Base-by-base conservation (phyloP, 805 yeast species). In the Sugiyamaella qingdaonensis region DNA sequence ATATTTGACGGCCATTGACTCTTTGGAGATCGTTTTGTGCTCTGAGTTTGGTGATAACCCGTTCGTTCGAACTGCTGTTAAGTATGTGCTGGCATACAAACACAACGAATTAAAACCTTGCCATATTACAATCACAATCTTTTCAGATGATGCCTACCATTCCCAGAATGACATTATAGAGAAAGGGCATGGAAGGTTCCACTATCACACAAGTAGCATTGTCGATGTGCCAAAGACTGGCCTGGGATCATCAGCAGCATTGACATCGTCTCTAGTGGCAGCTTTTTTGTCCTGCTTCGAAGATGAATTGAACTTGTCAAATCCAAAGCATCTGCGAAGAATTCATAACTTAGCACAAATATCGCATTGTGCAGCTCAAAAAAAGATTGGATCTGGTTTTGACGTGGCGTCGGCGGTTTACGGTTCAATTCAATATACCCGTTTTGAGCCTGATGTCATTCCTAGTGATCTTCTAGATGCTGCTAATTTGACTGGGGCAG, bases 401-500 rank as follows among this genome's bases (percentile, higher is more conserved):
- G 99, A 94, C 66, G 95, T 94, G 41, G 98, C 96, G 0, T 85
- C 97, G 24, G 99, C 99, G 0, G 85, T 88, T 0, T 92, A 78
- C 68, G 99, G 99, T 1, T 86, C 96, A 0, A 85, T 91, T 45
- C 76, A 83, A 4, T 94, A 94, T 68, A 76, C 80, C 43, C 74
- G 99, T 55, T 94, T 94, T 63, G 71, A 75, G 2, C 88, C 95
- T 0, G 67, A 60, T 5, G 55, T 80, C 34, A 78, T 67, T 10
- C 35, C 41, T n/a, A 58, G 59, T 2, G 32, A 45, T 2, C 52
- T 52, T 10, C 32, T 54, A n/a, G 56, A 51, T 81, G 47, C 70
- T 69, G 33, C 64, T 60, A 29, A 64, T 79, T 35, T 65, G 4
- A 4, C 29, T n/a, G 16, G 21, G 19, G 4, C 18, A 47, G 11